These are phyloP conservation scores for Drechslera avenae DNA, from an alignment of 2,329 filamentous ascomycete genomes.

Conservation along the genomic window DNA sequence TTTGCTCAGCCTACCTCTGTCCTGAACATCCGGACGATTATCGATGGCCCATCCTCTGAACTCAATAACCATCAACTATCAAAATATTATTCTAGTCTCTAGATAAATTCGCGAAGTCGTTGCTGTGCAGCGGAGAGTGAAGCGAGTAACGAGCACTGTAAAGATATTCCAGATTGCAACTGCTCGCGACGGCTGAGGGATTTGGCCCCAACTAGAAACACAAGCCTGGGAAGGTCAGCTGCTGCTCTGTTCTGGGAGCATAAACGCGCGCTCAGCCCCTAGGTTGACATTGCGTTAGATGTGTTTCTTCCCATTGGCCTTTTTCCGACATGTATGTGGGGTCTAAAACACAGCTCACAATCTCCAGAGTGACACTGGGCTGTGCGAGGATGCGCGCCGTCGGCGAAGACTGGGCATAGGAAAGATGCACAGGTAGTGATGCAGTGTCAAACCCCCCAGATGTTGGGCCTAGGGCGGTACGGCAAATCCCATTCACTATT, in stretches of 20 bases:
- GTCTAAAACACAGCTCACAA: background rate
- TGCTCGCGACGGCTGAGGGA: background rate
- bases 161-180: background rate
- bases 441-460: too few species aligned
- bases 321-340: background rate
- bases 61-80: background rate
- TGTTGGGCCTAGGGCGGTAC: too few species aligned
- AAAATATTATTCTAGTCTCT: background rate
- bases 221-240: background rate
- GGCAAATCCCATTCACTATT: too few species aligned
- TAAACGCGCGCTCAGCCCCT: too few species aligned
- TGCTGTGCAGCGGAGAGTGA: background rate
- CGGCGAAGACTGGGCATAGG: too few species aligned
- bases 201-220: background rate
- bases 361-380: background rate
- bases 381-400: too few species aligned
- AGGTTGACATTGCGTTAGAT: too few species aligned
- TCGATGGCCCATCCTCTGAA: background rate
- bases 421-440: too few species aligned
- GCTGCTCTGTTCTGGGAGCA: background rate
- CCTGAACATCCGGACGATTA: background rate
- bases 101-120: too few species aligned
- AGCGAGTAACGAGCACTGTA: background rate
- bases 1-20: background rate
- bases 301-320: conserved; percentile 1